These are phyloP conservation scores for Debaryomyces prosopidis DNA, from an alignment of 805 yeast genomes.

Conservation along the genomic window DNA sequence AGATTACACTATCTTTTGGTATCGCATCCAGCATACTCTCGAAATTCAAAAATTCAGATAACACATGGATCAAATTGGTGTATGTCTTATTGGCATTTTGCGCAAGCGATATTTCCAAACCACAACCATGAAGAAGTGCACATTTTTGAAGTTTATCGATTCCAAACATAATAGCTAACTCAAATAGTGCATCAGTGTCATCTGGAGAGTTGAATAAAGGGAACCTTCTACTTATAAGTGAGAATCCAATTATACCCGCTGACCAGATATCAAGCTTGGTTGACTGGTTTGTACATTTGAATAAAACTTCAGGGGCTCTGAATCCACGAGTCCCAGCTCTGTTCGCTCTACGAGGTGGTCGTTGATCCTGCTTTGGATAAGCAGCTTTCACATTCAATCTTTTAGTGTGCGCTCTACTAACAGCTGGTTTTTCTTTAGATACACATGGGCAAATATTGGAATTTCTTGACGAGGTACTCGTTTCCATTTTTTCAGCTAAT, in stretches of 20 bases:
- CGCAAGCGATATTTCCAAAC: slow-evolving; percentile 56
- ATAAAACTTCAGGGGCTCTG: slow-evolving; percentile 89
- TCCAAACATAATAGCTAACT: slow-evolving; percentile 81
- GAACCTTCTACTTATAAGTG: slow-evolving; percentile 75
- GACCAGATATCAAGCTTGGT: slow-evolving; percentile 90
- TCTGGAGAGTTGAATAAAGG: slow-evolving; percentile 94
- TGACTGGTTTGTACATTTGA: slow-evolving; percentile 82
- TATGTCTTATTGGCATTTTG: slow-evolving; percentile 15
- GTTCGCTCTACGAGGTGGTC: slow-evolving; percentile 90
- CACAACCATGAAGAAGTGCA: slow-evolving; percentile 86
- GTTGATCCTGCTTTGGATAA: slow-evolving; percentile 80
- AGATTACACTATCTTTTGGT: slow-evolving; percentile 71
- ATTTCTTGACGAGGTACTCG: slow-evolving; percentile 8
- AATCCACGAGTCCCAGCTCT: slow-evolving; percentile 97
- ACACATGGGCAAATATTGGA: slow-evolving; percentile 59
- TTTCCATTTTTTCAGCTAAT: slow-evolving; percentile 63
- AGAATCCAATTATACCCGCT: slow-evolving; percentile 83
- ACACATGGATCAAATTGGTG: slow-evolving; percentile 34
- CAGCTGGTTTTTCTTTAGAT: slow-evolving; percentile 17
- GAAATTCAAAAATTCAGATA: slow-evolving; percentile 25
- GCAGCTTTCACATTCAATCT: slow-evolving; percentile 45
- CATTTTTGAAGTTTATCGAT: slow-evolving; percentile 66
- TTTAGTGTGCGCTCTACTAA: slow-evolving; percentile 14
- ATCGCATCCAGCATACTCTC: slow-evolving; percentile 61
- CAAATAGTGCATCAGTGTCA: slow-evolving; percentile 88